A percentile compares a stretch with the other conserved stretches of the same genome.
Evolutionary conservation across 345 rosid species (phyloP).

Genomic region (Citrus medica): DNA sequence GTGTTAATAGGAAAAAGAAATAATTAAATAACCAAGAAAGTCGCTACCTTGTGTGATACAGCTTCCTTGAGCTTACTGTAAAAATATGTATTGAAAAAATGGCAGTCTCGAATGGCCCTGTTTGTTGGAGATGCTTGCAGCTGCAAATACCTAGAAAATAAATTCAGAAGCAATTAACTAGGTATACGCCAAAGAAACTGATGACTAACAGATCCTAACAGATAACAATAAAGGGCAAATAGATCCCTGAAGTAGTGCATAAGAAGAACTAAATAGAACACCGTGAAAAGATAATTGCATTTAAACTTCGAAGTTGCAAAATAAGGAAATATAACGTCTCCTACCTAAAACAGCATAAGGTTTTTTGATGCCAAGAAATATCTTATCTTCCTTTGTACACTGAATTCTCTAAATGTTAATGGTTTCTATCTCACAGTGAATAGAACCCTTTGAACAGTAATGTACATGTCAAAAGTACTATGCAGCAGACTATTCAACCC

Average conservation of each 20-base stretch:
- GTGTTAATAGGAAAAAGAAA: conserved; percentile 10
- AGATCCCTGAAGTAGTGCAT: neutral
- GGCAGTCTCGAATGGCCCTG: conserved; percentile 50
- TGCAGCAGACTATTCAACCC: neutral
- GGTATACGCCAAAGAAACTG: neutral
- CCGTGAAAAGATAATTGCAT: neutral
- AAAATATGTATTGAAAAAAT: conserved; percentile 81
- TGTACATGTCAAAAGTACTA: neutral
- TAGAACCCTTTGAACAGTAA: neutral
- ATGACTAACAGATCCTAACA: neutral
- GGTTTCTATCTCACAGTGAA: neutral
- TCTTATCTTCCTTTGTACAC: neutral
- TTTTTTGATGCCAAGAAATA: neutral
- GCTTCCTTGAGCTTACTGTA: conserved; percentile 84
- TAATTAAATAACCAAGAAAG: conserved; percentile 10
- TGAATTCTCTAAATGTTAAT: neutral
- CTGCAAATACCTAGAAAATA: conserved; percentile 59
- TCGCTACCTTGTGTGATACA: conserved; percentile 59
- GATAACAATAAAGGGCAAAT: neutral
- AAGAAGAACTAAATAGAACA: neutral
- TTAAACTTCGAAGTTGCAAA: neutral
- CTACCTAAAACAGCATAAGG: neutral
- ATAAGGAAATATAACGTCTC: neutral
- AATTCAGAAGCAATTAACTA: conserved; percentile 10
- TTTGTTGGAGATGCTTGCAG: conserved; percentile 46